Evolutionary conservation across 208 protist genomes (phyloP), one percentile per base, ranked within the genome.

Genomic region (Strigomonas culicis): DNA sequence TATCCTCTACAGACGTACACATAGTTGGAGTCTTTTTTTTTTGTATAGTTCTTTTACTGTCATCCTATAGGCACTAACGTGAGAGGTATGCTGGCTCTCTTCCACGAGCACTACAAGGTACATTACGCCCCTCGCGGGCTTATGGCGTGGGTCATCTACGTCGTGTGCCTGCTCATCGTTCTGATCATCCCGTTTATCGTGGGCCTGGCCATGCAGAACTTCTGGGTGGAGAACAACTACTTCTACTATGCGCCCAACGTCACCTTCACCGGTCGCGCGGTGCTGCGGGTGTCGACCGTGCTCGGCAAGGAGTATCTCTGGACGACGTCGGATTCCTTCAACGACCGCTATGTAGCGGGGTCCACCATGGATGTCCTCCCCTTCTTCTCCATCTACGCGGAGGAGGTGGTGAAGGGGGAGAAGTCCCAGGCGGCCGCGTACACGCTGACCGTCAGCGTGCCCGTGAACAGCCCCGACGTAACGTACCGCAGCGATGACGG

Each of bases 91-190:
- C 17, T 82, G 4, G 71, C 77, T 1, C 69, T 92, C 13, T 90
- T 82, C 49, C 80, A 88, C 47, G 72, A 90, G 66, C 78, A 87
- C 66, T 93, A 79, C 72, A 85, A 84, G 43, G 80, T 94, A 57
- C 72, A 61, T 46, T 94, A 92, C 62, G 31, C 74, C 17, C 79
- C 84, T 19, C 72, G 78, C 7, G 82, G 85, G 24, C 52, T 91
- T 21, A 59, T 61, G 25, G 68, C 82, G 53, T 86, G 75, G 78
- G 17, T 92, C 11, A 79, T 90, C 46, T 89, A 88, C 65, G 30
- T 74, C 27, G 27, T 92, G 25, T 82, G 79, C 39, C 75, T 92
- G 6, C 69, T 92, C 21, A 46, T 55, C 24, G 62, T 92, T 15
- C 68, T 92, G 15, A 67, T 84, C n/a, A 24, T 77, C 10, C 81